Evolutionary conservation across 176 grass and related monocot species (phyloP).

Genomic region (Zoysia japonica): DNA sequence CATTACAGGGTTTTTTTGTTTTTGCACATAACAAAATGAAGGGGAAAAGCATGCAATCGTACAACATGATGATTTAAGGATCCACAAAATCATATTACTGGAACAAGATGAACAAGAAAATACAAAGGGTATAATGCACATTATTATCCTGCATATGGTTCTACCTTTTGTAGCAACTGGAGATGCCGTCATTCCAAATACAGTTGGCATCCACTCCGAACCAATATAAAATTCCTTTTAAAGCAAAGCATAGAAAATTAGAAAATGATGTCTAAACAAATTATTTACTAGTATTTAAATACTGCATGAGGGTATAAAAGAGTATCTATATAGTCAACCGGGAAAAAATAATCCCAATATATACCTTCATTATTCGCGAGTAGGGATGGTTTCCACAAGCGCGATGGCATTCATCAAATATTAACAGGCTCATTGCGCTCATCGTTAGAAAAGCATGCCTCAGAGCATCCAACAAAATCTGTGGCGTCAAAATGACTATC

Average conservation of each 20-base stretch:
- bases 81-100: neutral
- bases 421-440: slow-evolving; percentile 44
- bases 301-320: neutral
- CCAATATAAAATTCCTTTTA: slow-evolving; percentile 61
- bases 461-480: slow-evolving; percentile 64
- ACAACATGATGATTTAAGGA: slow-evolving; percentile 8
- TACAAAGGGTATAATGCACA: neutral
- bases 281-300: neutral
- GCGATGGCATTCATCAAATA: slow-evolving; percentile 75
- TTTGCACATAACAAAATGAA: neutral
- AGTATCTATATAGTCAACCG: slow-evolving; percentile 7
- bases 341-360: slow-evolving; percentile 4
- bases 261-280: slow-evolving; percentile 28
- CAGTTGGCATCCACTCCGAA: slow-evolving; percentile 49
- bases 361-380: slow-evolving; percentile 63
- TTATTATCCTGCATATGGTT: neutral
- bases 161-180: slow-evolving; percentile 54
- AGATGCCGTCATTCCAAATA: slow-evolving; percentile 70
- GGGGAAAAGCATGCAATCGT: neutral
- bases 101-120: slow-evolving; percentile 16
- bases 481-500: slow-evolving; percentile 64
- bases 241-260: slow-evolving; percentile 10
- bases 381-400: slow-evolving; percentile 71
- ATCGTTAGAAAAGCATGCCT: slow-evolving; percentile 59
- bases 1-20: neutral